Base-by-base conservation (phyloP, 148 eudicot species). In the Beta vulgaris region DNA sequence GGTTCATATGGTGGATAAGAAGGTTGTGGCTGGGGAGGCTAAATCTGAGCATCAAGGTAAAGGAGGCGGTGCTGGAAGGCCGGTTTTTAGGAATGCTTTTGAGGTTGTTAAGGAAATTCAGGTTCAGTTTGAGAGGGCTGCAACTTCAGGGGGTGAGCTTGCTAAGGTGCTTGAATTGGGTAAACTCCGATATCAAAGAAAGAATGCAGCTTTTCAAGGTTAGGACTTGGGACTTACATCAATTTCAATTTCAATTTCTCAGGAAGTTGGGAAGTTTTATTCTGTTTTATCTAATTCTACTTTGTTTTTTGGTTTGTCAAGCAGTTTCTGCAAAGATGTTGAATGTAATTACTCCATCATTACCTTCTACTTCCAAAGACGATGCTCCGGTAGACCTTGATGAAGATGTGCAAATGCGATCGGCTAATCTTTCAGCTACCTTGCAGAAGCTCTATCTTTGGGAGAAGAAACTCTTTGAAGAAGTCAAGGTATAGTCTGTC, bases 391-490 rank as follows among this genome's bases (percentile, higher is more conserved):
- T 82, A 75, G 91, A 82, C 15, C 59, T 65, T 68, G 91, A 89
- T 79, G 90, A 82, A 76, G 89, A 78, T 64, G 57, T 83, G 82
- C 85, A 78, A 68, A 78, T 85, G 81, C 81, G 83, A 76, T 87
- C 92, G 37, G 63, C 75, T 53, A 85, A 78, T 74, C 94, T 95
- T 78, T 92, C 99, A 68, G 91, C 98, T 62, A 90, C 94, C 21
- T 79, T 95, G 73, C 97, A 92, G 46, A 91, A 95, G 82, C 88
- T 95, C 34, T 87, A 85, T 78, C 88, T 95, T 36, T 95, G 99
- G 99, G 99, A 95, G 83, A 95, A 95, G 86, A 95, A 95, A 83
- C 85, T 95, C 54, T 88, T 80, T 62, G 94, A 95, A 67, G 99
- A 95, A 86, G 98, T 95, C 62, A 91, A 89, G 97, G 99, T 95